A percentile compares a stretch with the other conserved stretches of the same genome.
These are phyloP conservation scores for Penicillium manginii DNA, from an alignment of 495 filamentous ascomycete genomes.

Conservation along the genomic window DNA sequence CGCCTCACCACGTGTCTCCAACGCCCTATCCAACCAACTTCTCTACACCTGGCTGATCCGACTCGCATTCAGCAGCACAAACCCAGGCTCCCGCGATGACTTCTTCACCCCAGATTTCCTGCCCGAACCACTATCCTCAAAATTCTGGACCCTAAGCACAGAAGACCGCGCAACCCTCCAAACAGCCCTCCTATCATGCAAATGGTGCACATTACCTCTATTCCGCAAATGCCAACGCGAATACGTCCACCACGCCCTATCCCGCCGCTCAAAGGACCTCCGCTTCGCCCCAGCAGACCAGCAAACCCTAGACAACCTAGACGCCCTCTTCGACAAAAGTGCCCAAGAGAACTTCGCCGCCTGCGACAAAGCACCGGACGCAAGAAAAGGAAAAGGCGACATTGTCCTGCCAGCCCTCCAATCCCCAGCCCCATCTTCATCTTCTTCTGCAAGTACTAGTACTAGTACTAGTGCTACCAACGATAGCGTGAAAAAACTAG, in stretches of 20 bases:
- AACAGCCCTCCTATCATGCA: slow-evolving; percentile 40
- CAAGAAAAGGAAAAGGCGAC: slow-evolving; percentile 36
- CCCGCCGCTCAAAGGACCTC: slow-evolving; percentile 28
- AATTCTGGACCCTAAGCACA: slow-evolving; percentile 32
- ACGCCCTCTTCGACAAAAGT: slow-evolving; percentile 17
- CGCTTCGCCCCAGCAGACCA: slow-evolving; percentile 30
- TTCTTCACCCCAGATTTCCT: slow-evolving; percentile 46
- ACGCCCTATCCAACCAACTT: slow-evolving; percentile 37
- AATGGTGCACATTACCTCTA: slow-evolving; percentile 50
- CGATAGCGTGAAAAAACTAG: too few species aligned
- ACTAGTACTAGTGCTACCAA: not conserved
- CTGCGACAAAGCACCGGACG: slow-evolving; percentile 23
- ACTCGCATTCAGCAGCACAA: slow-evolving; percentile 44
- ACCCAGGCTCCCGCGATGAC: slow-evolving; percentile 27
- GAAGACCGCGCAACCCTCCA: slow-evolving; percentile 34
- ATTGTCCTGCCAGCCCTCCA: slow-evolving; percentile 25
- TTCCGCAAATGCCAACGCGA: slow-evolving; percentile 46
- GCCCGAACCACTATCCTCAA: slow-evolving; percentile 30
- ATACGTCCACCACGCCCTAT: slow-evolving; percentile 40
- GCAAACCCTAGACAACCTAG: slow-evolving; percentile 21
- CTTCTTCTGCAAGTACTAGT: not conserved
- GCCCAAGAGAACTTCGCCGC: slow-evolving; percentile 3
- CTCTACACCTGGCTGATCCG: slow-evolving; percentile 52
- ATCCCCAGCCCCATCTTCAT: too few species aligned
- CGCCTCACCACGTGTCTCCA: slow-evolving; percentile 40